Percentiles rank a stretch among this genome's conserved stretches.
phyloP scores from a whole-genome alignment of 495 filamentous ascomycete species.

The Hyaloscypha variabilis region DNA sequence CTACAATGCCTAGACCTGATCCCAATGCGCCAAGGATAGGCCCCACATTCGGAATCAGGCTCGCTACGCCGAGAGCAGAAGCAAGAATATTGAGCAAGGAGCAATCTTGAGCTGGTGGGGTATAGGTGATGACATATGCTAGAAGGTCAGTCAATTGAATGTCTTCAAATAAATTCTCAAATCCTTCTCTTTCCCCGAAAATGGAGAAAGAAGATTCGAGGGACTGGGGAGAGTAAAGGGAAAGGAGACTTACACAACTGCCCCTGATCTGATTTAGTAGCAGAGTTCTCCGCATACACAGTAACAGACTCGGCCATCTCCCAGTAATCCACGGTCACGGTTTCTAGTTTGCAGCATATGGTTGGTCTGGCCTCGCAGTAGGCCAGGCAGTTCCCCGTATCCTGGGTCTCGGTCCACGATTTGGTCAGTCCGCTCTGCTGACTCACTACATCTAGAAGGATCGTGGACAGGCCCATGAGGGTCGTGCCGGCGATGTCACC shows the following conservation, averaged over 20 bases:
- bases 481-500: neutral
- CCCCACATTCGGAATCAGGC: too few relatives aligned
- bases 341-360: neutral
- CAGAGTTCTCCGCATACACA: neutral
- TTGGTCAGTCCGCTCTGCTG: neutral
- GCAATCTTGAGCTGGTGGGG: too few relatives aligned
- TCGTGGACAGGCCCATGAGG: neutral
- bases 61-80: too few relatives aligned
- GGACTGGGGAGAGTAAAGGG: too few relatives aligned
- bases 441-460: neutral
- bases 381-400: neutral
- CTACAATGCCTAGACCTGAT: too few relatives aligned
- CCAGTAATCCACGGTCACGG: neutral
- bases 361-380: neutral
- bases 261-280: neutral
- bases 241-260: neutral
- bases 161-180: too few relatives aligned
- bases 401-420: neutral
- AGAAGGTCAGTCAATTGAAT: too few relatives aligned
- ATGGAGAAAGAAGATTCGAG: too few relatives aligned
- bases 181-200: too few relatives aligned
- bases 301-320: neutral
- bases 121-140: too few relatives aligned
- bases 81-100: too few relatives aligned
- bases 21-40: too few relatives aligned